Conservation (phyloP, 2,329 filamentous ascomycete species). For the Cladophialophora yegresii region DNA sequence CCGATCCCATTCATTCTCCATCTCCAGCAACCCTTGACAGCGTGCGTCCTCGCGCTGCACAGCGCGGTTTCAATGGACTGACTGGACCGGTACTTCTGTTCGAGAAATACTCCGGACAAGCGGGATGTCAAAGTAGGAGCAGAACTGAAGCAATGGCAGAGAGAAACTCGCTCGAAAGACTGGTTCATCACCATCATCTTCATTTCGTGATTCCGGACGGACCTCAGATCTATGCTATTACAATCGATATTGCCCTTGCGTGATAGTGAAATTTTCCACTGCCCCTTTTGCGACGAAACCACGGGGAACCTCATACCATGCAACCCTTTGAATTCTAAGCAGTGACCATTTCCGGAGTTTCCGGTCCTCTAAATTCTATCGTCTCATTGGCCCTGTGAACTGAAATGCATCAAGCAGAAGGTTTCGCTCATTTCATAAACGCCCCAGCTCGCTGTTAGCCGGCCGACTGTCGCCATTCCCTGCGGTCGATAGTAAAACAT, state of each 20-base stretch:
- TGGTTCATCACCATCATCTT: background rate
- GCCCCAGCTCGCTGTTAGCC: conserved; percentile 4
- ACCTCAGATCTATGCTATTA: background rate
- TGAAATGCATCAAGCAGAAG: background rate
- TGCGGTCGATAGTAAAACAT: conserved; percentile 11
- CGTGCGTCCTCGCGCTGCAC: too few species aligned
- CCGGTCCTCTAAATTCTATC: conserved; percentile 4
- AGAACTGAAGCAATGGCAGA: too few species aligned
- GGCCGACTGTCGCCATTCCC: conserved; percentile 10
- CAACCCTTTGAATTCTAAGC: background rate
- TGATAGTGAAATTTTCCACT: background rate
- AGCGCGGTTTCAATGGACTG: too few species aligned
- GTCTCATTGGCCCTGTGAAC: background rate
- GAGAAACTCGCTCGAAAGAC: background rate
- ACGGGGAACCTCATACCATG: background rate
- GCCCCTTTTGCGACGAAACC: too few species aligned
- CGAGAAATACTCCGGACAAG: too few species aligned
- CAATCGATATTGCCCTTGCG: background rate
- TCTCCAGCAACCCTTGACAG: too few species aligned
- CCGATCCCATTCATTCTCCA: too few species aligned
- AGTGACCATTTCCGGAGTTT: background rate
- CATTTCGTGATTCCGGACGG: background rate
- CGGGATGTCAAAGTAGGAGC: too few species aligned
- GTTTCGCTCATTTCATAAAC: conserved; percentile 16
- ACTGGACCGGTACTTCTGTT: too few species aligned